Evolutionary conservation across 345 rosid species (phyloP), one percentile per base, ranked within the genome.

Genomic region (Gossypium thurberi): DNA sequence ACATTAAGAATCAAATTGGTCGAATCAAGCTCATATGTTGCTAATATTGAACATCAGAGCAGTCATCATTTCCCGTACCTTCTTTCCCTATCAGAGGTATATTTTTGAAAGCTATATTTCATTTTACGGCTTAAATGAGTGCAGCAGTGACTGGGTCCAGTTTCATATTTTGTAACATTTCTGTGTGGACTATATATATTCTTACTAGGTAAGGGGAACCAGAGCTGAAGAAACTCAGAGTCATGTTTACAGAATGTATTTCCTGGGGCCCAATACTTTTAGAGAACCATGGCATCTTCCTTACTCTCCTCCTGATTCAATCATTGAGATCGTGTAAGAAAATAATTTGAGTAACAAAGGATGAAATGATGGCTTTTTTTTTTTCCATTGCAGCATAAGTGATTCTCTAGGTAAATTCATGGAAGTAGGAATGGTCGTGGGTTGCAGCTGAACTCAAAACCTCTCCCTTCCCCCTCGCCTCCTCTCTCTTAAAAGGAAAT

Each of bases 281-380:
- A 89, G 97, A 84, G 98, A 94, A 73, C 98, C 97, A 23, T 94
- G 98, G 98, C 93, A 92, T 83, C 96, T 95, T 81, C 99, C 98
- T 53, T 92, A 92, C 74, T 89, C 96, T 74, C 98, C 91, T 70
- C 92, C 99, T 2, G 84, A 87, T 86, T 87, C 96, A 71, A 91
- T 92, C 80, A 91, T 90, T 73, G 94, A 90, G 82, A 90, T 92
- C 62, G 98, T 95, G 99, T 92, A 88, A 89, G 99, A 20, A 78
- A 77, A 71, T 61, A 72, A 52, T 61, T 60, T 72, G 18, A 33
- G 33, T 52, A 26, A 68, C 40, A 12, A 26, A 26, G 23, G 25
- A 26, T 60, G 28, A 37, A 59, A 13, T 46, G 55, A 33, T 77
- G 70, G 61, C 66, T 42, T 10, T 21, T 56, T 42, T 62, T 74